phyloP scores from a whole-genome alignment of 2,329 filamentous ascomycete species.

The Coniella lustricola region DNA sequence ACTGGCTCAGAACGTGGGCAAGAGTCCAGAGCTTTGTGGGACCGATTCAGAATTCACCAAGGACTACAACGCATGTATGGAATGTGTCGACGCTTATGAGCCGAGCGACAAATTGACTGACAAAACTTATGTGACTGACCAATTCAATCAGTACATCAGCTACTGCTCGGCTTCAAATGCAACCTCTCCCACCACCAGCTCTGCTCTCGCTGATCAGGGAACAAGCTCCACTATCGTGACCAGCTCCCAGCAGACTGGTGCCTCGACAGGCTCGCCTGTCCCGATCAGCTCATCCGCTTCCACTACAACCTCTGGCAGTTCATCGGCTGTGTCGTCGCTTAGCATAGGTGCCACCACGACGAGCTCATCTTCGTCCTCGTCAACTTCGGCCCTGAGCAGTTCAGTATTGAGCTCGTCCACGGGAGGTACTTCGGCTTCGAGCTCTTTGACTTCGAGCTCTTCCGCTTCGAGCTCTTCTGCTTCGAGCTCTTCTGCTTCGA shows the following conservation, averaged over 20 bases:
- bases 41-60: conserved; percentile 33
- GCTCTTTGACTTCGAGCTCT: not conserved
- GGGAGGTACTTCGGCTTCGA: not conserved
- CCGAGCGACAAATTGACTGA: conserved; percentile 22
- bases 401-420: not conserved
- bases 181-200: conserved; percentile 15
- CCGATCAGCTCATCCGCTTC: conserved; percentile 12
- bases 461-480: not conserved
- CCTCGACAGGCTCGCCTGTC: conserved; percentile 8
- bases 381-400: not conserved
- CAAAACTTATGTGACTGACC: conserved; percentile 28
- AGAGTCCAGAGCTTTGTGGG: conserved; percentile 38
- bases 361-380: not conserved
- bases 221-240: conserved; percentile 9
- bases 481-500: not conserved
- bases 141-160: conserved; percentile 37
- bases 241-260: conserved; percentile 13
- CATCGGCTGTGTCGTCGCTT: no score
- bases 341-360: no score
- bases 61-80: conserved; percentile 31
- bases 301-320: not conserved
- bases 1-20: conserved; percentile 42
- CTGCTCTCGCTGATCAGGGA: conserved; percentile 16
- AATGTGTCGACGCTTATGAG: conserved; percentile 31
- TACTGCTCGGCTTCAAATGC: conserved; percentile 33